A percentile compares a stretch with the other conserved stretches of the same genome.
These are phyloP conservation scores for Pythium brassicae DNA, from an alignment of 352 stramenopile species.

Conservation along the genomic window DNA sequence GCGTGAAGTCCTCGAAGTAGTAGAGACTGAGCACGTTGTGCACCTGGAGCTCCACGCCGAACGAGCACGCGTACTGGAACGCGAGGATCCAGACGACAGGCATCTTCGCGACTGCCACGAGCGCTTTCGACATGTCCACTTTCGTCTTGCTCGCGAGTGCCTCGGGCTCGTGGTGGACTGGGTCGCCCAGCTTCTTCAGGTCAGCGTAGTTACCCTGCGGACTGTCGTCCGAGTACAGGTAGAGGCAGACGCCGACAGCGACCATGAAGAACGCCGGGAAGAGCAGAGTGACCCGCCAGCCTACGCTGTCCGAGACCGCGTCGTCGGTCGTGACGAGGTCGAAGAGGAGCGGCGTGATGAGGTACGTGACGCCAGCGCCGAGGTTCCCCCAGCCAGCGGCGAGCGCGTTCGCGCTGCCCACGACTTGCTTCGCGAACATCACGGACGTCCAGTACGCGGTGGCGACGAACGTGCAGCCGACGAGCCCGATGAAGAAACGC, in stretches of 20 bases:
- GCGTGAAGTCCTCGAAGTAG: slow-evolving; percentile 87
- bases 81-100: slow-evolving; percentile 76
- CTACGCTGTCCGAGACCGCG: slow-evolving; percentile 56
- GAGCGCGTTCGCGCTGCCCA: slow-evolving; percentile 91
- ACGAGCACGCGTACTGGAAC: slow-evolving; percentile 90
- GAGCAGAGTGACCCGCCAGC: slow-evolving; percentile 89
- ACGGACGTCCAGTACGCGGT: slow-evolving; percentile 92
- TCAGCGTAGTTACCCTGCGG: slow-evolving; percentile 91
- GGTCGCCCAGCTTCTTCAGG: slow-evolving; percentile 17
- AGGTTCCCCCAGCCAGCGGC: slow-evolving; percentile 93
- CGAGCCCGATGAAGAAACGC: slow-evolving; percentile 93
- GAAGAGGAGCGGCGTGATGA: slow-evolving; percentile 89
- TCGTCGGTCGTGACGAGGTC: slow-evolving; percentile 70
- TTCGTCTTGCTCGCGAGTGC: too few relatives aligned
- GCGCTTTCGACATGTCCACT: too few relatives aligned
- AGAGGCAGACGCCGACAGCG: slow-evolving; percentile 54
- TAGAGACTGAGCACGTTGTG: slow-evolving; percentile 92
- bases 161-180: background rate
- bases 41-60: slow-evolving; percentile 93
- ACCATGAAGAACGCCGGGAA: slow-evolving; percentile 88
- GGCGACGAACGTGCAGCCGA: slow-evolving; percentile 91
- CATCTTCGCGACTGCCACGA: too few relatives aligned
- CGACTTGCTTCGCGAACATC: slow-evolving; percentile 93
- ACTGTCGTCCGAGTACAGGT: slow-evolving; percentile 86
- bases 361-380: slow-evolving; percentile 81